Evolutionary conservation across 192 early-diverging fungal genomes (phyloP), one percentile per base, ranked within the genome.

Genomic region (Gorgonomyces haynaldii): DNA sequence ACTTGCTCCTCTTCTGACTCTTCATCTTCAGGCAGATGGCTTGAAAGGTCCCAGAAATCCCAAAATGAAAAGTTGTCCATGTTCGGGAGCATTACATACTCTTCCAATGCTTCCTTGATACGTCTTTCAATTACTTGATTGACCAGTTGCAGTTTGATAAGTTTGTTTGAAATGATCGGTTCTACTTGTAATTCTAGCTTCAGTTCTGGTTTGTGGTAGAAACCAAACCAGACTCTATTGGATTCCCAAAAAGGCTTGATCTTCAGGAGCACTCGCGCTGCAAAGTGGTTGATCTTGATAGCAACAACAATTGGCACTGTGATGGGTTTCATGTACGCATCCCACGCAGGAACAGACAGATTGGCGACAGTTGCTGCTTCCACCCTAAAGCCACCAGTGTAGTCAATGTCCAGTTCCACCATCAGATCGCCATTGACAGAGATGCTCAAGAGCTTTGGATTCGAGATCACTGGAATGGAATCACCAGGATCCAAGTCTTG

Each of bases 11-110:
- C 5, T 7, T 19, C 39, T 24, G 39, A 24, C 5, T 21, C 5
- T 4, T 49, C 46, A 35, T 28, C 35, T 28, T 23, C 28, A 28
- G 28, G 28, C 5, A 26, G 46, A 2, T 21, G 28, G 12, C 46
- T 26, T 26, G 23, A 26, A 7, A 23, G 74, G 66, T 49, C 46
- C 35, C n/a, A 17, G 15, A 49, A 49, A 16, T 49, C 46, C 57
- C 79, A 85, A 52, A 91, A 91, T 10, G 78, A 66, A 0, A 86
- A 72, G 51, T 91, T 85, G 52, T 94, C 90, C 79, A 94, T 82
- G 43, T 90, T 82, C 3, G 90, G 90, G 44, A 89, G 59, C 8
- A 94, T 81, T 51, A 94, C 62, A 15, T 74, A 80, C 50, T 80
- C 79, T 2, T 79, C 69, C 25, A 94, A 65, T 21, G 83, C 78